Evolutionary conservation across 2,329 filamentous ascomycete genomes (phyloP), one percentile per base, ranked within the genome.

Genomic region (Cladophialophora chaetospira): DNA sequence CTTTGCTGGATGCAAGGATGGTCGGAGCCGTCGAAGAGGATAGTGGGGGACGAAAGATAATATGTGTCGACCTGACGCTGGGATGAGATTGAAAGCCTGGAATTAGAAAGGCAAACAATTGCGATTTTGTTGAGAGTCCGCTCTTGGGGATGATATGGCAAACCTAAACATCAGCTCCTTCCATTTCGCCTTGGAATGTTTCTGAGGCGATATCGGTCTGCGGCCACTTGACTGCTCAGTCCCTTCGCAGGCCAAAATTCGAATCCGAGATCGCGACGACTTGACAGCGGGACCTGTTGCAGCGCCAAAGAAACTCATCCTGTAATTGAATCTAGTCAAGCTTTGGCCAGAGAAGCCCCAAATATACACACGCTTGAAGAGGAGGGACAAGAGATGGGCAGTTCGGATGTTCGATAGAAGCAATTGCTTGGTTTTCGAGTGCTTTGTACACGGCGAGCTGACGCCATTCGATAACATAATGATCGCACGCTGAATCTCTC

Each of bases 1-100:
- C 31, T 11, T 15, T 60, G 31, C 28, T 52, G 36, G 23, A 44
- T 45, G 57, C 25, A 31, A 28, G 21, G 8, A 17, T 29, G 28
- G 46, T 52, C 8, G 23, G 48, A 15, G 44, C 17, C 10, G 33
- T 56, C 19, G 43, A 56, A 17, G 36, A 35, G 8, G 53, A 60
- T 15, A 23, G 31, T 5, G 21, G 5, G 26, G 46, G 43, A 9
- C 46, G 46, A 44, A 42, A 53, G 8, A 60, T 38, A 25, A n/a
- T 56, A 29, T 49, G 42, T 42, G 43, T 60, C n/a, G 28, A 51
- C 43, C 31, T 57, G 21, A 43, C 15, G 5, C 44, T 55, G 36
- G 15, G 23, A n/a, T 43, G 19, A 55, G 19, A n/a, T 33, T 19
- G 19, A 5, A 38, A 10, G 5, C 4, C 9, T 13, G 13, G n/a